Evolutionary conservation across 2,329 filamentous ascomycete species (phyloP), one percentile per base, ranked within the genome.

Genomic region (Aureobasidium zeae): DNA sequence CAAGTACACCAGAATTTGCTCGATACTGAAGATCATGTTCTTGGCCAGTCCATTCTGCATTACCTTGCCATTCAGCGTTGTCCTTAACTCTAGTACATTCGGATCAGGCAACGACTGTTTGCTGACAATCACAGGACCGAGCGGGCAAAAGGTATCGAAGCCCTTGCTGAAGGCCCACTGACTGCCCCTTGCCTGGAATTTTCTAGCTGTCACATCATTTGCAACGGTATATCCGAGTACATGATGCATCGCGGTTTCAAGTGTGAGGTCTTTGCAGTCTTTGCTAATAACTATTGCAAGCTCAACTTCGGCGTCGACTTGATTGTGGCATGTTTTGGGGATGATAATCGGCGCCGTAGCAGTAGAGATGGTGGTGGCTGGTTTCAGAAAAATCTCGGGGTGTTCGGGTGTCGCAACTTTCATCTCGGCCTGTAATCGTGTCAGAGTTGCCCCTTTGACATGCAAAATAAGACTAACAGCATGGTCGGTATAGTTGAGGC

Each of bases 91-190:
- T 31, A 77, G 57, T 12, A 55, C 51, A 1, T 53, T 55, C 1
- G 71, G 70, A 39, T 72, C 67, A 0, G 57, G 53, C 0, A 77
- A 53, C 0, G 73, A 44, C 1, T 56, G 55, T 0, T 60, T 56
- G 1, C 59, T 58, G 0, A 77, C 69, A 1, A 77, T 56, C 26
- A 59, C 61, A 0, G 73, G 73, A 0, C 73, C 74, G 0, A 77
- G 45, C 0, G 74, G 75, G 0, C 70, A 70, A 49, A 64, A 77
- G 0, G 65, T 72, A 49, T 78, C 73, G 43, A 77, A 77, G 0
- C 72, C 70, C 50, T 77, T 77, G 12, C 63, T 67, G 49, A 76
- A 77, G 0, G 68, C 66, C 69, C 71, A 77, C 52, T 78, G 74
- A 0, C 72, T 73, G 0, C 76, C 69, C 0, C 58, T 63, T 0